phyloP scores from a whole-genome alignment of 2,329 filamentous ascomycete genomes.

The Parascedosporium putredinis region DNA sequence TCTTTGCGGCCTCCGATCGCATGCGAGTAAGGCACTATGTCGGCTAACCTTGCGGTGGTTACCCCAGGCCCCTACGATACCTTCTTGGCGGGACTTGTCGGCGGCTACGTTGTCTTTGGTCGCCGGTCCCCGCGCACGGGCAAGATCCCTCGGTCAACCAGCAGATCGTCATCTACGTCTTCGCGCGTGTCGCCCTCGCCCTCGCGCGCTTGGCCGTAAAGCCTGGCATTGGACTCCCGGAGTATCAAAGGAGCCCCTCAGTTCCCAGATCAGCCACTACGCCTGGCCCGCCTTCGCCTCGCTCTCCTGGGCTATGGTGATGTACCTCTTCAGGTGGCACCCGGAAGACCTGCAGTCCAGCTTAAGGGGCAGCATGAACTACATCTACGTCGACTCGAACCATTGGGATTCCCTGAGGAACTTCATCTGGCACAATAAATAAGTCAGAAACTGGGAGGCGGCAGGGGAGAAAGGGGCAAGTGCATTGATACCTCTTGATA shows the following conservation, averaged over 20 bases:
- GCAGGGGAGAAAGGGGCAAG: neutral
- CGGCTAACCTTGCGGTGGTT: neutral
- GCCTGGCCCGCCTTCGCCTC: slow-evolving; percentile 92
- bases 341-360: slow-evolving; percentile 86
- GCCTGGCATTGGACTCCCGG: slow-evolving; percentile 38
- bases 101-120: slow-evolving; percentile 90
- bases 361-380: slow-evolving; percentile 89
- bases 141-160: slow-evolving; percentile 75
- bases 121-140: slow-evolving; percentile 49
- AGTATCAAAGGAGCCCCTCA: slow-evolving; percentile 37
- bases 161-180: slow-evolving; percentile 98
- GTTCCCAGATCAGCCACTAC: slow-evolving; percentile 49
- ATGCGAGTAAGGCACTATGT: too few relatives aligned
- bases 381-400: slow-evolving; percentile 87
- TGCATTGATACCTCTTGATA: too few relatives aligned
- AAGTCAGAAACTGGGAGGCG: neutral
- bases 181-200: slow-evolving; percentile 79
- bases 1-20: too few relatives aligned
- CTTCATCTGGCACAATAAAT: slow-evolving; percentile 77
- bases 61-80: slow-evolving; percentile 62
- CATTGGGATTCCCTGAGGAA: slow-evolving; percentile 80
- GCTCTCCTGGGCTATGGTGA: slow-evolving; percentile 83
- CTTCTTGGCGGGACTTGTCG: slow-evolving; percentile 77
- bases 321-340: slow-evolving; percentile 90
- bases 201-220: slow-evolving; percentile 75